Conservation (phyloP, 2,329 filamentous ascomycete species). For the Penicillium oxalicum region DNA sequence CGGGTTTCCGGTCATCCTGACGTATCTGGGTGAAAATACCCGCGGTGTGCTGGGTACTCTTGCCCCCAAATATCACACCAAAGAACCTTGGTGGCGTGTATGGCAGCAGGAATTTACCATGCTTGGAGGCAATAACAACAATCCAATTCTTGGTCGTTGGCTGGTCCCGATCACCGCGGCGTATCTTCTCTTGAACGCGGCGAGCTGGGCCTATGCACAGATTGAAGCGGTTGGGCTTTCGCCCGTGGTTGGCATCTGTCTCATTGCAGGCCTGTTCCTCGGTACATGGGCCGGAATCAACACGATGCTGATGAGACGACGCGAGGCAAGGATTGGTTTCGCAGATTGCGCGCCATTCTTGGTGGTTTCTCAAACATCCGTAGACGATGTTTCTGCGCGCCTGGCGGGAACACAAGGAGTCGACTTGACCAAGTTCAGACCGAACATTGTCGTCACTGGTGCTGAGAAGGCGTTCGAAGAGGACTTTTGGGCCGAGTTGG, state of each 20-base stretch:
- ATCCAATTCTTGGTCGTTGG: background rate
- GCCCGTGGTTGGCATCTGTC: background rate
- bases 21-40: constrained; percentile 59
- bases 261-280: background rate
- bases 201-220: background rate
- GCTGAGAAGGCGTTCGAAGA: constrained; percentile 57
- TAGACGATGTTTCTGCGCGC: constrained; percentile 58
- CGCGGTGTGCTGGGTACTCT: constrained; percentile 59
- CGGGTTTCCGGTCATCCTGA: constrained; percentile 55
- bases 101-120: background rate
- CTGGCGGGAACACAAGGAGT: constrained; percentile 48
- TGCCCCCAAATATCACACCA: constrained; percentile 38
- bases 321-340: constrained; percentile 26
- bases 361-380: constrained; percentile 62
- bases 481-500: constrained; percentile 64
- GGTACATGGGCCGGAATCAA: background rate
- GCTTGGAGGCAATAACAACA: background rate
- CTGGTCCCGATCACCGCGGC: background rate
- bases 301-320: background rate
- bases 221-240: background rate
- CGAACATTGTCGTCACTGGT: constrained; percentile 64
- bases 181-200: background rate
- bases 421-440: constrained; percentile 64
- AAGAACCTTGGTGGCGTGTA: background rate
- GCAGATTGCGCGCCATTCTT: constrained; percentile 55